These are phyloP conservation scores for Astrothelium subdiscretum DNA, from an alignment of 495 filamentous ascomycete genomes.

Conservation along the genomic window DNA sequence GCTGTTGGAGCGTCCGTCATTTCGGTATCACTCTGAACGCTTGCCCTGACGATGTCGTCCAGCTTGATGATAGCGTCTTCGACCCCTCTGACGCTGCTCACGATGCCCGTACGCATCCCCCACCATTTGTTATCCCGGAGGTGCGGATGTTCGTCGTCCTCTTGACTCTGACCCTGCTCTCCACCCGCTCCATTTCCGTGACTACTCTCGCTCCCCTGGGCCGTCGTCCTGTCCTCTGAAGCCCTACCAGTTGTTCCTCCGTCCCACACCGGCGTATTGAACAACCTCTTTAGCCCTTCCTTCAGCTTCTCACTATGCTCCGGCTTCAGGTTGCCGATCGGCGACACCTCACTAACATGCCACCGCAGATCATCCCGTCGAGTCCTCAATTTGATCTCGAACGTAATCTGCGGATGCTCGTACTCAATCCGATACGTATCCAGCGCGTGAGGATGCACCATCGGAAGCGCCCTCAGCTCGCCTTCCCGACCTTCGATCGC, in stretches of 20 bases:
- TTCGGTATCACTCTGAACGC: neutral
- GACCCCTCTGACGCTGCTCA: constrained; percentile 20
- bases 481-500: constrained; percentile 30
- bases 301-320: constrained; percentile 8
- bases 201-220: constrained; percentile 8
- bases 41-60: constrained; percentile 19
- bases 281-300: constrained; percentile 2
- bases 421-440: neutral
- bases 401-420: neutral
- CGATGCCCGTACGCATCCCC: constrained; percentile 22
- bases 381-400: neutral
- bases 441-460: neutral
- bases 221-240: neutral
- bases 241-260: neutral
- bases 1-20: neutral
- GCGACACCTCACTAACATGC: constrained; percentile 17
- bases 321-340: neutral
- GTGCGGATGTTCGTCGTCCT: no score
- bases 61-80: constrained; percentile 17
- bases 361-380: constrained; percentile 8
- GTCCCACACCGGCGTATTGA: neutral
- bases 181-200: constrained; percentile 13
- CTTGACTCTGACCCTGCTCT: constrained; percentile 17
- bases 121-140: no score
- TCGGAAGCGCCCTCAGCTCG: neutral